Percentiles rank a stretch among this genome's conserved stretches.
Evolutionary conservation across 2,329 filamentous ascomycete species (phyloP).

Genomic region (Paecilomyces fulvus): DNA sequence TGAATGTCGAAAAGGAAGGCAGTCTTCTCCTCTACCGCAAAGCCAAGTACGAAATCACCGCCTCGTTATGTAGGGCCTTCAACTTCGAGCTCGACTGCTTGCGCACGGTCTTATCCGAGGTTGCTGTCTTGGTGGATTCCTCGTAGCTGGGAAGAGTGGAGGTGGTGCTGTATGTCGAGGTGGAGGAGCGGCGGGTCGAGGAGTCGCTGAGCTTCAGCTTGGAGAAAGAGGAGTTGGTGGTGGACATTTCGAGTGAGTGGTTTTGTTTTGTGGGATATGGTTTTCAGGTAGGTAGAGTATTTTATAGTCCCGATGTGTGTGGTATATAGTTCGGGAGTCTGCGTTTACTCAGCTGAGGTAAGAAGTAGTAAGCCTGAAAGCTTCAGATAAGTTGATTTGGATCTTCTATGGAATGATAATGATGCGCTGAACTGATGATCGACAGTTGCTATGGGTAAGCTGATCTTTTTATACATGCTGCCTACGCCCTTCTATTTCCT

Average conservation of each 20-base stretch:
- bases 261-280: not conserved
- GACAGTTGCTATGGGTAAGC: not conserved
- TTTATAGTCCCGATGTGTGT: not conserved
- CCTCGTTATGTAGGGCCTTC: not conserved
- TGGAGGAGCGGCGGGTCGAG: not conserved
- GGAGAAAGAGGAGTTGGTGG: not conserved
- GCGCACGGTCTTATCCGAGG: not conserved
- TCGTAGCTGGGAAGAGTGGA: not conserved
- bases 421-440: not conserved
- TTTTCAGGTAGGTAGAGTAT: not conserved
- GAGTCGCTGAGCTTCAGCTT: conserved; percentile 12
- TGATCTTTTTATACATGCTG: not conserved
- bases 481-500: not conserved
- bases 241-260: not conserved
- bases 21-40: not conserved
- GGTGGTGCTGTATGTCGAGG: not conserved
- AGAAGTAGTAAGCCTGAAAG: not conserved
- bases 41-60: not conserved
- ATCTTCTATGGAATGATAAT: not conserved
- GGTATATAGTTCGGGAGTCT: not conserved
- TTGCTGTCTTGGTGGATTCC: not conserved
- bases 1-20: not conserved
- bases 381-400: not conserved
- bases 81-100: not conserved
- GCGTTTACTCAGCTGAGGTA: not conserved